Base-by-base conservation (phyloP, 768 basidiomycete species). In the Collybia sordida region DNA sequence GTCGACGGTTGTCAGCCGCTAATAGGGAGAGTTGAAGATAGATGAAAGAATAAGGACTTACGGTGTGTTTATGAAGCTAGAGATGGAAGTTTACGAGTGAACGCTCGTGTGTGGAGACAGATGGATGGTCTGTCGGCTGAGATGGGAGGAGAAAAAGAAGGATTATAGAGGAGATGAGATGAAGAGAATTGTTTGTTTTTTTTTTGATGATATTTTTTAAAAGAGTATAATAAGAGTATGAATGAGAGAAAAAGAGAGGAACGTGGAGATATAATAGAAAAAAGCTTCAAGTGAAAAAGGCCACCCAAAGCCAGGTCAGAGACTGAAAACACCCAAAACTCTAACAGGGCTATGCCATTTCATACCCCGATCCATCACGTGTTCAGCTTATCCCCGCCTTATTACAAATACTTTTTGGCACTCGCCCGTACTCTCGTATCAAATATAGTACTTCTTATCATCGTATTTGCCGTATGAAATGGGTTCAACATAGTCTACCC, bases 391-490 rank as follows among this genome's bases (percentile, higher is more conserved):
- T 41, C 11, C 36, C 36, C 25, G 14, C 14, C 14, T 12, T 28
- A 34, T 63, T 63, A 85, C 59, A 98, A 70, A 66, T 92, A 72
- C 73, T 88, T 90, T 71, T 86, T 90, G 45, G 96, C 97, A 69
- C 87, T 89, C 17, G 86, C 84, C 52, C 91, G 77, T 1, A 98
- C 87, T 37, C 90, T 80, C 4, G 74, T 73, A 64, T 98, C 95
- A 71, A 98, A 98, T 4, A 85, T 78, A 15, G 69, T 62, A 64
- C 89, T 94, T 49, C 85, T 80, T 58, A 98, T 93, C 40, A 77
- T 70, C 35, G 83, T 88, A 63, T 98, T 93, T 25, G 90, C 88
- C 3, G 88, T 91, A 59, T 98, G 91, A 72, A 99, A 99, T n/a
- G 97, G 96, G 61, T 97, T 99, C 68, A 97, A 48, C 73, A 83